A percentile compares a stretch with the other conserved stretches of the same genome.
These are phyloP conservation scores for Lodderomyces oxycetoniae DNA, from an alignment of 1,139 yeast genomes.

Conservation along the genomic window DNA sequence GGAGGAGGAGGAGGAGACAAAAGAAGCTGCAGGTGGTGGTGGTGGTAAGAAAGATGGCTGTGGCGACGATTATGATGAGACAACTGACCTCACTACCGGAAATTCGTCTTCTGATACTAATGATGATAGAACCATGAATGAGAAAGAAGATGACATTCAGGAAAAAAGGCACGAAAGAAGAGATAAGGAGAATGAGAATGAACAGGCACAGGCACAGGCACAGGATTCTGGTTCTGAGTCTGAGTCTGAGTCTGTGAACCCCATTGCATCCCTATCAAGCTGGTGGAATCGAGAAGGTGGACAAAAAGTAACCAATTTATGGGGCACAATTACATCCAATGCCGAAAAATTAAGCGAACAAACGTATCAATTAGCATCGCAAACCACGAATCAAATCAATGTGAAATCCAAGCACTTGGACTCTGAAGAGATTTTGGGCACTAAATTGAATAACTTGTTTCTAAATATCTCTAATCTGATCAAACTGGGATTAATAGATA, in stretches of 20 bases:
- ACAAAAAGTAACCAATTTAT: conserved; percentile 61
- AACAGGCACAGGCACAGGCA: conserved; percentile 6
- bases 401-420: conserved; percentile 36
- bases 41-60: too few species aligned
- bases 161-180: conserved; percentile 11
- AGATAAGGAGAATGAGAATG: conserved; percentile 12
- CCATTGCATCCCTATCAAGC: conserved; percentile 62
- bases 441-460: conserved; percentile 33
- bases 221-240: conserved; percentile 5
- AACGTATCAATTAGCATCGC: conserved; percentile 41
- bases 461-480: conserved; percentile 39
- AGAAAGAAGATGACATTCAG: conserved; percentile 2
- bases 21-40: not conserved
- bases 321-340: conserved; percentile 54
- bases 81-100: conserved; percentile 12
- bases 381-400: conserved; percentile 41
- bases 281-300: conserved; percentile 87
- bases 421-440: conserved; percentile 30
- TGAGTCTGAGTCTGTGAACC: conserved; percentile 43
- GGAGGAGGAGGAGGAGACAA: conserved; percentile 1
- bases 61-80: conserved; percentile 8
- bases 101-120: conserved; percentile 8
- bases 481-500: conserved; percentile 55
- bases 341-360: conserved; percentile 41
- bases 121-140: not conserved